Base-by-base conservation (phyloP, 768 basidiomycete genomes). In the Russula compacta region DNA sequence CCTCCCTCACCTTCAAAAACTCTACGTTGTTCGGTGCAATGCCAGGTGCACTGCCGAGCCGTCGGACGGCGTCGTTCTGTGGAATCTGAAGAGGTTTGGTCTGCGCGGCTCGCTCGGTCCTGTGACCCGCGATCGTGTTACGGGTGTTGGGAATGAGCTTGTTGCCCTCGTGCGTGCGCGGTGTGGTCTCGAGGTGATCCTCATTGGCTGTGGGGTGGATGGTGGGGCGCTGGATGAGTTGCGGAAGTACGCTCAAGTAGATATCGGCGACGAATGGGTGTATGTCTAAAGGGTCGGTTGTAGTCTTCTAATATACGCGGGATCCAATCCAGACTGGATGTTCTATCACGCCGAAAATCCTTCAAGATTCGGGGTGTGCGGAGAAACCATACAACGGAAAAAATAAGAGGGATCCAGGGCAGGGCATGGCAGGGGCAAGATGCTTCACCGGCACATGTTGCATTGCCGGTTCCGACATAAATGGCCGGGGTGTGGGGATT, bases 191-290 rank as follows among this genome's bases (percentile, higher is more conserved):
- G 61, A 58, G 39, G 56, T 62, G 3, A 33, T 62, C 19, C 39
- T 58, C 2, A 29, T 62, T 47, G 51, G 56, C 2, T 62, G 61
- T 32, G 32, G 9, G 35, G 44, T 62, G 17, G 61, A 62, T 29
- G 50, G 8, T 14, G 56, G 39, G 9, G 49, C 32, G 15, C 11
- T 62, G 44, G 56, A 57, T 1, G 32, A 46, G 32, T 29, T 62
- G 9, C 50, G 61, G 49, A 58, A 58, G 38, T 12, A 39, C 38
- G 49, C 19, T 24, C 61, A 58, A 14, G 56, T 61, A 14, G 38
- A 32, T 35, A 24, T 61, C 4, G 60, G 60, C 2, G 60, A 57
- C 19, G 60, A 61, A 47, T 57, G 60, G 60, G 60, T 61, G 21
- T 61, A 57, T 46, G 17, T 61, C 2, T 61, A 46, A 50, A 19